These are phyloP conservation scores for Boechera retrofracta DNA, from an alignment of 345 rosid genomes.

Conservation along the genomic window DNA sequence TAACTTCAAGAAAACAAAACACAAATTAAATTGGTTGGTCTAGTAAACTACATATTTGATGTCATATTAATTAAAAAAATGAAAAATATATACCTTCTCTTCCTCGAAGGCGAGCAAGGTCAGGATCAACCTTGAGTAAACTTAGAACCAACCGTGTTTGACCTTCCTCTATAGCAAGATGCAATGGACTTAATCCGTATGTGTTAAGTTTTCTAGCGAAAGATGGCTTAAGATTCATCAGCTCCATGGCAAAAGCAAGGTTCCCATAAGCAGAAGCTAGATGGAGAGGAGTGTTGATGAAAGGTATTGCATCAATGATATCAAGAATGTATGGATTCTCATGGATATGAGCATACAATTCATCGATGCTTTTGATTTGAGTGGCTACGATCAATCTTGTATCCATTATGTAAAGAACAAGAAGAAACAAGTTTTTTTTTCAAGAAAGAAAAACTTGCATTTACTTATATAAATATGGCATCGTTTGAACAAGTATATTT, in stretches of 20 bases:
- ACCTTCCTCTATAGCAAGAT: constrained; percentile 43
- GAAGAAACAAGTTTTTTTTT: neutral
- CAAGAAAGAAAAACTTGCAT: neutral
- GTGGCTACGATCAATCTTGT: constrained; percentile 27
- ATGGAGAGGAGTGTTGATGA: constrained; percentile 50
- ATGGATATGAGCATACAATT: constrained; percentile 36
- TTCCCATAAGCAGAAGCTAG: constrained; percentile 44
- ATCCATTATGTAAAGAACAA: constrained; percentile 32
- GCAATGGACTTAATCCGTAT: constrained; percentile 44
- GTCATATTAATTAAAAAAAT: too few species aligned
- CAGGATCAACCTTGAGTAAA: constrained; percentile 27
- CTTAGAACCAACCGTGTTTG: constrained; percentile 9
- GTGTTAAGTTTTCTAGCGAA: constrained; percentile 50
- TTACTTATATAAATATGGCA: neutral
- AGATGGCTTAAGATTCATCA: constrained; percentile 49
- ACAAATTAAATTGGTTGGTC: neutral
- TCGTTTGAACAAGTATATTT: neutral
- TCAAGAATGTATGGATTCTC: constrained; percentile 40
- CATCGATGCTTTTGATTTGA: constrained; percentile 29
- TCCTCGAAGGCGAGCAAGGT: constrained; percentile 39
- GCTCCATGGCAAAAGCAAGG: constrained; percentile 43
- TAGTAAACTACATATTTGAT: neutral
- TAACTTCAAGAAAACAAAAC: neutral
- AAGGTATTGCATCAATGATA: constrained; percentile 41
- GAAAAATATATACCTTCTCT: constrained; percentile 28